phyloP scores from a whole-genome alignment of 2,329 filamentous ascomycete species.

The Fusarium circinatum region DNA sequence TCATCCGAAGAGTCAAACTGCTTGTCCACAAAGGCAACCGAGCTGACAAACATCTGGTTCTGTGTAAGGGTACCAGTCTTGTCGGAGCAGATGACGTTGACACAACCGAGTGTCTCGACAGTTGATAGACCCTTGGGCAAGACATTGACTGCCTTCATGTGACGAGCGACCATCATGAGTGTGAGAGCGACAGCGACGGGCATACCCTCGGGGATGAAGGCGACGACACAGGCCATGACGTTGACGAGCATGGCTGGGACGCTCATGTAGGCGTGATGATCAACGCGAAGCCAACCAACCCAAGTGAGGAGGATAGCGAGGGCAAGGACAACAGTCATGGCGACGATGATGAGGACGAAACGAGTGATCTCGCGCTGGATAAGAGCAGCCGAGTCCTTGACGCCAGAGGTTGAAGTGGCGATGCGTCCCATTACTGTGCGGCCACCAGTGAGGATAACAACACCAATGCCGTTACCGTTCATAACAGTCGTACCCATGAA shows the following conservation, averaged over 20 bases:
- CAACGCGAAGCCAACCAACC: slow-evolving; percentile 52
- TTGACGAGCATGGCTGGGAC: slow-evolving; percentile 57
- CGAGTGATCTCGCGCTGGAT: slow-evolving; percentile 56
- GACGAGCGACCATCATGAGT: slow-evolving; percentile 55
- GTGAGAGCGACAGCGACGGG: slow-evolving; percentile 53
- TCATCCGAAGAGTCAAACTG: slow-evolving; percentile 40
- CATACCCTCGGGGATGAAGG: slow-evolving; percentile 54
- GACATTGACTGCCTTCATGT: slow-evolving; percentile 56
- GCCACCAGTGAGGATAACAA: slow-evolving; percentile 54
- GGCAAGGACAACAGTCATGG: slow-evolving; percentile 52
- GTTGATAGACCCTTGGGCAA: slow-evolving; percentile 55
- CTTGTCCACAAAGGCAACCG: slow-evolving; percentile 51
- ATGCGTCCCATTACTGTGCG: slow-evolving; percentile 56
- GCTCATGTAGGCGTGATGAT: slow-evolving; percentile 53
- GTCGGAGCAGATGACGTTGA: slow-evolving; percentile 57
- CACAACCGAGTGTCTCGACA: slow-evolving; percentile 56
- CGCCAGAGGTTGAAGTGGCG: slow-evolving; percentile 49
- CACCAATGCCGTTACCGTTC: slow-evolving; percentile 53
- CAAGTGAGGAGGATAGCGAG: slow-evolving; percentile 58
- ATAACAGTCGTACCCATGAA: slow-evolving; percentile 56
- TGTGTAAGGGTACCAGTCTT: slow-evolving; percentile 57
- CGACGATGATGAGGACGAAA: slow-evolving; percentile 56
- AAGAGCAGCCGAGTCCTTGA: slow-evolving; percentile 52
- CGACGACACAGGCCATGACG: slow-evolving; percentile 56
- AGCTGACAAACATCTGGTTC: slow-evolving; percentile 57